Evolutionary conservation across 306 rosid species (phyloP), one percentile per base, ranked within the genome.

Genomic region (Castanea mollissima): DNA sequence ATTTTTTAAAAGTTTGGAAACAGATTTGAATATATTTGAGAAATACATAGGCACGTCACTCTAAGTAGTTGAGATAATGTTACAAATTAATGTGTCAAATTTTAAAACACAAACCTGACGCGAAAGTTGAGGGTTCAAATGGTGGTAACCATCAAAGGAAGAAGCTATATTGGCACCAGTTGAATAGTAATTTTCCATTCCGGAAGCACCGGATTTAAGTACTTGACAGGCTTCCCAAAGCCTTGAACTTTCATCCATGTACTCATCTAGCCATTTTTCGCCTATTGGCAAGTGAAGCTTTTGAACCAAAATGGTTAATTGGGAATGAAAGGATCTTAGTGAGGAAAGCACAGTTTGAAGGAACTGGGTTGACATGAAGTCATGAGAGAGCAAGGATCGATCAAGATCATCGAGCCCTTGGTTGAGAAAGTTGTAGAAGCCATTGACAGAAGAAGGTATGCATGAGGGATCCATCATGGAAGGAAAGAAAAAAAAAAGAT

Each of bases 211-310:
- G 0, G 93, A 87, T 79, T 91, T 93, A 78, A 93, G 93, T 0
- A 90, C 89, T 76, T 91, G 94, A 21, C 90, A 93, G 34, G 94
- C 87, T 82, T 93, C 97, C 97, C 89, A 93, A 23, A 91, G 93
- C 83, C 90, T 84, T 5, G 98, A 89, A 80, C 90, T 91, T 72
- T 93, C 98, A 3, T 93, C 98, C 98, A 93, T 93, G 86, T 93
- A 93, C 79, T 93, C 98, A 29, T 93, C 94, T 21, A 93, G 88
- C 98, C 98, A 93, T 80, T 93, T 93, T 1, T 92, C 98, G 3
- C 98, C 98, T 0, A 87, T 87, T 0, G 98, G 98, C 32, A 93
- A 78, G 5, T 92, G 84, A 29, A 93, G 97, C 71, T 83, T 89
- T 25, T 87, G 91, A 67, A 90, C 97, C 78, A 91, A 82, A 59